phyloP scores from a whole-genome alignment of 257 asterid species.

The Hygrophila difformis region DNA sequence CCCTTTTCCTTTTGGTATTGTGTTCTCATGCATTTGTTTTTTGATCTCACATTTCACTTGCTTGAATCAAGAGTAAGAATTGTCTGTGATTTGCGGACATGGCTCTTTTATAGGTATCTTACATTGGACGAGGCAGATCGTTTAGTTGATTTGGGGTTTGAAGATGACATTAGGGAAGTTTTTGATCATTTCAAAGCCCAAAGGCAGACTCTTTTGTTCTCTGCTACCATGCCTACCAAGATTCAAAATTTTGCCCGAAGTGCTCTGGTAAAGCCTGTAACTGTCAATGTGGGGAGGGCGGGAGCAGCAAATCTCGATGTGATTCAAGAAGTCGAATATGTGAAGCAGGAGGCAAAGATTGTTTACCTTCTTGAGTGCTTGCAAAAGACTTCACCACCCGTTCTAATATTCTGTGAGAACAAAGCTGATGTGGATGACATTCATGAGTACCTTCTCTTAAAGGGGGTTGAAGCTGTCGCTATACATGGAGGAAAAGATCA shows the following conservation, averaged over 20 bases:
- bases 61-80: background rate
- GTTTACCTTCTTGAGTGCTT: conserved; percentile 80
- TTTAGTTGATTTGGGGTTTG: conserved; percentile 72
- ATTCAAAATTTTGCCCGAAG: conserved; percentile 75
- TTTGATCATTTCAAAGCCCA: conserved; percentile 89
- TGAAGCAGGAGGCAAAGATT: conserved; percentile 78
- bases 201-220: conserved; percentile 81
- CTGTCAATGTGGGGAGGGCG: conserved; percentile 79
- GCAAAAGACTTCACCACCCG: conserved; percentile 78
- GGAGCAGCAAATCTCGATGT: conserved; percentile 88
- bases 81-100: background rate
- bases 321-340: conserved; percentile 80
- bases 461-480: conserved; percentile 83
- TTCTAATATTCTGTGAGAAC: conserved; percentile 71
- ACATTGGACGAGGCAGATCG: conserved; percentile 78
- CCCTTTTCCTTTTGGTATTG: too few species aligned
- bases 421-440: conserved; percentile 79
- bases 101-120: conserved; percentile 38
- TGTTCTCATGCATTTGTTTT: background rate
- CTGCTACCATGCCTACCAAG: conserved; percentile 91
- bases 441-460: conserved; percentile 63
- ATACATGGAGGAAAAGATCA: conserved; percentile 84
- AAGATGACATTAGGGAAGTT: conserved; percentile 86
- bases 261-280: conserved; percentile 74
- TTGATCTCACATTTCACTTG: too few species aligned